These are phyloP conservation scores for Sporothrix variecibatus DNA, from an alignment of 2,329 filamentous ascomycete genomes.

Conservation along the genomic window DNA sequence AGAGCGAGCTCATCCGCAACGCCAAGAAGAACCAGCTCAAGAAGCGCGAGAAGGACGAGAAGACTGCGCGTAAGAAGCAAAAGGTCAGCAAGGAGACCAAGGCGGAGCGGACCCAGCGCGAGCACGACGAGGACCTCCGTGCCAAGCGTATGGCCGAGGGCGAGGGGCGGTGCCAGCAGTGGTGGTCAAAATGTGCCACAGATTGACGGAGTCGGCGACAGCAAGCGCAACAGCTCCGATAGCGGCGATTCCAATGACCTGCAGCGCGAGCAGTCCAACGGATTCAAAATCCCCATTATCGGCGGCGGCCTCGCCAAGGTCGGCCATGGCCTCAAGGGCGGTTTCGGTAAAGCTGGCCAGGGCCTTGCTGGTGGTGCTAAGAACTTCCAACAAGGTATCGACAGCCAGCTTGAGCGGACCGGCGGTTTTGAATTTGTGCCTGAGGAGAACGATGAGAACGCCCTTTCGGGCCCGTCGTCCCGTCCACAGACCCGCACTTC, in stretches of 20 bases:
- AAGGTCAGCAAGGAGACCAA: slow-evolving; percentile 54
- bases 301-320: slow-evolving; percentile 49
- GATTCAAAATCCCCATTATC: slow-evolving; percentile 38
- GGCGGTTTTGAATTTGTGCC: slow-evolving; percentile 53
- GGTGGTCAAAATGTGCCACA: slow-evolving; percentile 59
- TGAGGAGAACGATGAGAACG: slow-evolving; percentile 19
- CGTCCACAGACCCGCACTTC: slow-evolving; percentile 31
- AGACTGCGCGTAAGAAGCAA: slow-evolving; percentile 58
- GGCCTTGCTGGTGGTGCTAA: slow-evolving; percentile 50
- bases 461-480: not conserved
- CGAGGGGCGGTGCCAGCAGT: slow-evolving; percentile 50
- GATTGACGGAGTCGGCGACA: slow-evolving; percentile 38
- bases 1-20: slow-evolving; percentile 78
- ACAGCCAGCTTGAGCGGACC: slow-evolving; percentile 55
- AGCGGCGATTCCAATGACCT: slow-evolving; percentile 22
- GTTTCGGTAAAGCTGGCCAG: slow-evolving; percentile 47
- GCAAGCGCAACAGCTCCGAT: slow-evolving; percentile 28
- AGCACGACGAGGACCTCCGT: slow-evolving; percentile 51
- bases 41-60: slow-evolving; percentile 63
- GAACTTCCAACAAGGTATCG: slow-evolving; percentile 52
- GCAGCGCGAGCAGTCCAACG: slow-evolving; percentile 32
- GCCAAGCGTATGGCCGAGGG: slow-evolving; percentile 54
- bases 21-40: slow-evolving; percentile 81
- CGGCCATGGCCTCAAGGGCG: slow-evolving; percentile 52
- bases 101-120: slow-evolving; percentile 50